phyloP scores from a whole-genome alignment of 345 rosid species.

The Mallotus nudiflorus region DNA sequence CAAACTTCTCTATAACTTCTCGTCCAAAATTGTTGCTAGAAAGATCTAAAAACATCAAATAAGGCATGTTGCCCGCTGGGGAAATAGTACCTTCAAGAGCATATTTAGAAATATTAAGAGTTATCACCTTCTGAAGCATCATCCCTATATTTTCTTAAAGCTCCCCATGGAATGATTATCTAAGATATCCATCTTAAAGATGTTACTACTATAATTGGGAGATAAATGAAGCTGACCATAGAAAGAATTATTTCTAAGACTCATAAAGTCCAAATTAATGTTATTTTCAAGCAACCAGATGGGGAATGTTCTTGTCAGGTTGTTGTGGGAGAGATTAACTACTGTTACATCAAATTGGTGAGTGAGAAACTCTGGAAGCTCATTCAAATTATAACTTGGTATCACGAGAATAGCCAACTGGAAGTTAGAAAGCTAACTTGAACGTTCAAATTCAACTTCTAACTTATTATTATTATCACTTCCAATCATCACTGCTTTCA shows the following conservation, averaged over 20 bases:
- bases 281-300: conserved; percentile 7
- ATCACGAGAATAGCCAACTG: not conserved
- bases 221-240: not conserved
- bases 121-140: too few relatives aligned
- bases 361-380: too few relatives aligned
- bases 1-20: too few relatives aligned
- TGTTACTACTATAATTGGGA: not conserved
- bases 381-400: too few relatives aligned
- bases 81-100: not conserved
- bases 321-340: conserved; percentile 1
- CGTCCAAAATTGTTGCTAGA: too few relatives aligned
- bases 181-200: not conserved
- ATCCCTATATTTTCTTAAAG: too few relatives aligned
- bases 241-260: conserved; percentile 3
- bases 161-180: conserved; percentile 1
- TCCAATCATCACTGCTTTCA: too few relatives aligned
- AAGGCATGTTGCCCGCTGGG: too few relatives aligned
- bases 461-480: too few relatives aligned
- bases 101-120: not conserved
- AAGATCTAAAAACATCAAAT: too few relatives aligned
- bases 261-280: not conserved
- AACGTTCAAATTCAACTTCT: not conserved
- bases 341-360: not conserved
- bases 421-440: not conserved
- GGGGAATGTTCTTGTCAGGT: not conserved